These are phyloP conservation scores for Cavenderia fasciculata DNA, from an alignment of 78 protist genomes.

Conservation along the genomic window DNA sequence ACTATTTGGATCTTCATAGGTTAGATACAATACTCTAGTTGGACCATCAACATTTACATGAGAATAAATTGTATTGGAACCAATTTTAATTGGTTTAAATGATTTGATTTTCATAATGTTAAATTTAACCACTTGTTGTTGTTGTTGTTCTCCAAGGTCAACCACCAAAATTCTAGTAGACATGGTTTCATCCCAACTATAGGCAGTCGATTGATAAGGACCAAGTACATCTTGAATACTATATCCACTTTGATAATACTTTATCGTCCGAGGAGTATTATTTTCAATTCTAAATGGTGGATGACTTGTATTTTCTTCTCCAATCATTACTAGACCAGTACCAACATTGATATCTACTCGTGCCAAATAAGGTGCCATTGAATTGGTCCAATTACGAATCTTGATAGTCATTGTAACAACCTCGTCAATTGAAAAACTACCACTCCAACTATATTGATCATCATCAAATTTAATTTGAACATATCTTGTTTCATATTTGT, in stretches of 20 bases:
- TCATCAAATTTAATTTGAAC: slow-evolving; percentile 37
- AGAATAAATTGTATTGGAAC: slow-evolving; percentile 28
- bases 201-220: slow-evolving; percentile 13
- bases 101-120: slow-evolving; percentile 53
- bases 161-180: neutral
- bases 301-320: slow-evolving; percentile 1
- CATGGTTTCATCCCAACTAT: slow-evolving; percentile 52
- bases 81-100: slow-evolving; percentile 55
- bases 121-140: neutral
- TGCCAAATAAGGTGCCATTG: slow-evolving; percentile 25
- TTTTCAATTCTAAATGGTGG: slow-evolving; percentile 79
- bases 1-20: too few relatives aligned
- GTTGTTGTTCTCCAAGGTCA: neutral
- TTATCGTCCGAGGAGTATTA: slow-evolving; percentile 39
- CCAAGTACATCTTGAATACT: slow-evolving; percentile 9
- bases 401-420: slow-evolving; percentile 23
- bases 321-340: slow-evolving; percentile 4
- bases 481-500: neutral
- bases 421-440: slow-evolving; percentile 47
- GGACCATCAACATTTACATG: slow-evolving; percentile 66
- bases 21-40: slow-evolving; percentile 47
- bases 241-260: slow-evolving; percentile 29
- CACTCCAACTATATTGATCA: slow-evolving; percentile 42
- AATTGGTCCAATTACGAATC: neutral
- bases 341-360: slow-evolving; percentile 36